Conservation (phyloP, 1,284 basidiomycete genomes). For the Sutorius eximius region DNA sequence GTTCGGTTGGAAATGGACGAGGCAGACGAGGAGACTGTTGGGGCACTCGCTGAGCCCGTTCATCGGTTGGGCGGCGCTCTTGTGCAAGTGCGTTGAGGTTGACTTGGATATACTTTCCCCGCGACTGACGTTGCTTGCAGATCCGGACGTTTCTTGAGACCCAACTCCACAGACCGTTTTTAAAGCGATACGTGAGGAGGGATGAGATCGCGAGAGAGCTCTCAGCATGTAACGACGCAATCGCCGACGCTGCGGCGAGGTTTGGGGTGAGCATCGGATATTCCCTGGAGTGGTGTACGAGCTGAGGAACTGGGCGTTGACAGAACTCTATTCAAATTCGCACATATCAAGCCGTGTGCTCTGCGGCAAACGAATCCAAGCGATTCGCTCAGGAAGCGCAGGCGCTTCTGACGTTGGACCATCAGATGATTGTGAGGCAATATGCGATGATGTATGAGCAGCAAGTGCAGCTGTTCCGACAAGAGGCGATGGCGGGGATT, state of each 20-base stretch:
- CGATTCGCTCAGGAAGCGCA: constrained; percentile 25
- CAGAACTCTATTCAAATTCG: constrained; percentile 28
- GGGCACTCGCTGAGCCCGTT: constrained; percentile 37
- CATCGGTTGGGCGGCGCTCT: constrained; percentile 38
- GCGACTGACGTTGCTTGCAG: constrained; percentile 25
- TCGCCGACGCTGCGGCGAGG: constrained; percentile 48
- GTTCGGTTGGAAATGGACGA: constrained; percentile 46
- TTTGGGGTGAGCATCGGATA: constrained; percentile 49
- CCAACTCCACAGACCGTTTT: constrained; percentile 65
- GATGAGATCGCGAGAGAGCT: constrained; percentile 67
- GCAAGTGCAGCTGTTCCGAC: not conserved
- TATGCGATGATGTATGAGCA: constrained; percentile 9
- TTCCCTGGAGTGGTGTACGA: not conserved
- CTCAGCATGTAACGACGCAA: constrained; percentile 48
- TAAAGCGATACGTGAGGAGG: constrained; percentile 76
- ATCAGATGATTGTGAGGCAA: constrained; percentile 21
- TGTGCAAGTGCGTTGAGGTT: constrained; percentile 45
- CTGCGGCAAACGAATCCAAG: constrained; percentile 20
- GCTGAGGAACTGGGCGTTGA: not conserved
- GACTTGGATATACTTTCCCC: not conserved
- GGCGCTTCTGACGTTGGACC: constrained; percentile 20
- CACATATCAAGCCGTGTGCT: constrained; percentile 22
- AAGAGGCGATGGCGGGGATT: not conserved
- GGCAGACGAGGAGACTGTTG: constrained; percentile 32
- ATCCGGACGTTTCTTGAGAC: constrained; percentile 57